Conservation (phyloP, 176 grass and related monocot species). For the Metroxylon sagu region DNA sequence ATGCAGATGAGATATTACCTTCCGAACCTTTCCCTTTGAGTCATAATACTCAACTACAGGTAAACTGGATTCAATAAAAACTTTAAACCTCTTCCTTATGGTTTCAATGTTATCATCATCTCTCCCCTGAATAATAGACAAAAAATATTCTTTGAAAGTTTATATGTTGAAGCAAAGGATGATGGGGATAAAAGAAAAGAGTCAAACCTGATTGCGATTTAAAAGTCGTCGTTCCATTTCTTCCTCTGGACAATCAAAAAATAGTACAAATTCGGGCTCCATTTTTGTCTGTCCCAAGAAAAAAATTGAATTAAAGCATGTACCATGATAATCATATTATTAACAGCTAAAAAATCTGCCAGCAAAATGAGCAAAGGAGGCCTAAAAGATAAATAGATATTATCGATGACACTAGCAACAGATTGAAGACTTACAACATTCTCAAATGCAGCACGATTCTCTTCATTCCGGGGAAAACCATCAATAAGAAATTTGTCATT, state of each 20-base stretch:
- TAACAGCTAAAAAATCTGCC: too few species aligned
- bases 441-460: slow-evolving; percentile 20
- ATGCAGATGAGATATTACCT: slow-evolving; percentile 2
- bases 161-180: neutral
- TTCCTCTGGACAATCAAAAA: slow-evolving; percentile 16
- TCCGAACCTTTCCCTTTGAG: slow-evolving; percentile 8
- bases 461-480: slow-evolving; percentile 15
- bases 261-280: slow-evolving; percentile 18
- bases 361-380: neutral
- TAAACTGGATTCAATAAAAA: slow-evolving; percentile 16
- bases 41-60: slow-evolving; percentile 20
- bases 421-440: slow-evolving; percentile 2
- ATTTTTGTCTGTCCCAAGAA: slow-evolving; percentile 11
- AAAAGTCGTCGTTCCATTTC: slow-evolving; percentile 11
- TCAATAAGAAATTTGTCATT: slow-evolving; percentile 23
- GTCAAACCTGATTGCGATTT: slow-evolving; percentile 18
- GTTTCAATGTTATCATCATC: slow-evolving; percentile 24
- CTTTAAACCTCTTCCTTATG: slow-evolving; percentile 13
- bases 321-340: neutral
- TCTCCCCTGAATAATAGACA: neutral
- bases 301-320: neutral
- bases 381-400: neutral
- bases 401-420: neutral
- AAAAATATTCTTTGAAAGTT: neutral
- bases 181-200: neutral